Base-by-base conservation (phyloP, 2,329 filamentous ascomycete species). In the Aureobasidium vineae region DNA sequence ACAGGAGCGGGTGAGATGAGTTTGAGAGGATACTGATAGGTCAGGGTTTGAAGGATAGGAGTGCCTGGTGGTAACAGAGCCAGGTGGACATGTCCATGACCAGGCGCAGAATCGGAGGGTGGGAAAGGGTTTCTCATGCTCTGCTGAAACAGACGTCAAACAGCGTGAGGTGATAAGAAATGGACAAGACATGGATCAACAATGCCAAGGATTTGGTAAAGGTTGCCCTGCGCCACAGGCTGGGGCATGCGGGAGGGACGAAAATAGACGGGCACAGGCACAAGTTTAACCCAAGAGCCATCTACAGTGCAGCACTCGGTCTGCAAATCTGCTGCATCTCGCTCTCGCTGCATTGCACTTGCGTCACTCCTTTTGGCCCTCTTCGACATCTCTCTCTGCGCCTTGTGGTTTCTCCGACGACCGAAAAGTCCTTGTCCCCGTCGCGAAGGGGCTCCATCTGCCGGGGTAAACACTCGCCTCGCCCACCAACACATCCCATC, bases 11-110 rank as follows among this genome's bases (percentile, higher is more conserved):
- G 92, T 0, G 92, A 90, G 69, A 99, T 91, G 66, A 99, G 85
- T 77, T 99, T 99, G 54, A 99, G 84, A 1, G 95, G 95, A 74
- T 98, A 99, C 76, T 96, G 92, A 76, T 96, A 98, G 41, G 88
- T 88, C 70, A 97, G 85, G 38, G 84, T 86, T 68, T 88, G 86
- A 36, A 97, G 84, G 53, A 88, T 87, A 16, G 91, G 91, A 56
- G 85, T 85, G 31, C 85, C 84, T 38, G 88, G 88, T 41, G 93
- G 91, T 11, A 93, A 83, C 6, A 90, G 80, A 23, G 86, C 86
- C 66, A 92, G 86, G 63, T 92, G 83, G 71, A 97, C 90, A 70
- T 83, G 84, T 68, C 95, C 95, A 74, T 91, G 84, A 66, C 95
- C 95, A 26, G 93, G 86, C 63, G 83, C 82, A 28, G 90, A 90